Percentiles rank a stretch among this genome's conserved stretches.
phyloP scores from a whole-genome alignment of 768 basidiomycete species.

The Amyloporia xantha region DNA sequence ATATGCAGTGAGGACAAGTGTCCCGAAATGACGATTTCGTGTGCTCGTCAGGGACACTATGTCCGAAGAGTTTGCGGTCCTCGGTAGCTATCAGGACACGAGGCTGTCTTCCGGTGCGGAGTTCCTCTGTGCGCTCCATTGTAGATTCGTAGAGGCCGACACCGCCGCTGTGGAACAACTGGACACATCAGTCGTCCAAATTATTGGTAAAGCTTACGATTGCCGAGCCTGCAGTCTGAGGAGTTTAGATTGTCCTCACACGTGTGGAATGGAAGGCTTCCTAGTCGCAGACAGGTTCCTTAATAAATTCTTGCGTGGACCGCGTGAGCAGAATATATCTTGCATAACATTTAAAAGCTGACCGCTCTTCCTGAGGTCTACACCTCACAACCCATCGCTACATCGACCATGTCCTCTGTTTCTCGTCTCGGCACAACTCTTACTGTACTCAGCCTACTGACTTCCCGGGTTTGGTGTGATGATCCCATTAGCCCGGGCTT shows the following conservation, averaged over 20 bases:
- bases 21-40: background rate
- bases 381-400: background rate
- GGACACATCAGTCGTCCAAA: no score
- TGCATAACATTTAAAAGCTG: background rate
- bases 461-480: conserved; percentile 17
- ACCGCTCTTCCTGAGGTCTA: no score
- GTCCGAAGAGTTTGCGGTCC: background rate
- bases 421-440: conserved; percentile 12
- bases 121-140: background rate
- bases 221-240: background rate
- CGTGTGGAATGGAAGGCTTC: background rate
- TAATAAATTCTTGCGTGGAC: background rate
- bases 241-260: background rate
- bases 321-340: no score
- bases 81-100: background rate
- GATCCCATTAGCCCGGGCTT: conserved; percentile 47
- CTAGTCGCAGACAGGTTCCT: background rate
- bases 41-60: background rate
- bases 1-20: background rate
- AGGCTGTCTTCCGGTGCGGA: background rate
- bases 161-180: no score
- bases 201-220: no score
- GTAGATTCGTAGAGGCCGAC: background rate
- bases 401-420: conserved; percentile 15
- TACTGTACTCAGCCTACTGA: conserved; percentile 22